Conservation (phyloP, 495 filamentous ascomycete species). For the Pyrenula aspistea region DNA sequence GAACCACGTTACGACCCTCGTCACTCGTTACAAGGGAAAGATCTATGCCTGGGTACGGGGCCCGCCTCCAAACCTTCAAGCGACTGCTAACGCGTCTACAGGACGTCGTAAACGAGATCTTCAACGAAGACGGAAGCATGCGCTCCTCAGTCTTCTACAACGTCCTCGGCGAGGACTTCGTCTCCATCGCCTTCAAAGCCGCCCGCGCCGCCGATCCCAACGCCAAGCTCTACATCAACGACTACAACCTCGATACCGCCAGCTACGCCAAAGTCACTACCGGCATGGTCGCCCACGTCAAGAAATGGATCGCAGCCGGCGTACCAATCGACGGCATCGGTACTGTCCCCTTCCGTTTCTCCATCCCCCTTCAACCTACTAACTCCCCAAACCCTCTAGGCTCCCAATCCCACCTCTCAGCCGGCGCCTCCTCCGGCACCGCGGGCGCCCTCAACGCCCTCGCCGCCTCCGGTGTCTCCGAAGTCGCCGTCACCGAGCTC, state of each 20-base stretch:
- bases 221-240: slow-evolving; percentile 58
- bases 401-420: slow-evolving; percentile 48
- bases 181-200: slow-evolving; percentile 44
- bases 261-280: slow-evolving; percentile 37
- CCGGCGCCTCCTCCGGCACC: slow-evolving; percentile 28
- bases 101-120: slow-evolving; percentile 63
- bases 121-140: slow-evolving; percentile 55
- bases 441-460: slow-evolving; percentile 44
- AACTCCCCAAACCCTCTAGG: slow-evolving; percentile 17
- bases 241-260: slow-evolving; percentile 30
- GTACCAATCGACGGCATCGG: slow-evolving; percentile 66
- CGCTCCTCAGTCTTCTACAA: slow-evolving; percentile 43
- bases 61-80: too few species aligned
- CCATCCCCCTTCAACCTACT: not conserved
- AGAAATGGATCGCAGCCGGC: slow-evolving; percentile 51
- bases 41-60: slow-evolving; percentile 33
- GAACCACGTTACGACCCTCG: slow-evolving; percentile 15
- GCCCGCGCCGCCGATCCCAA: slow-evolving; percentile 39
- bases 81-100: slow-evolving; percentile 11
- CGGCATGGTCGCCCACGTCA: slow-evolving; percentile 52
- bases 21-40: slow-evolving; percentile 27
- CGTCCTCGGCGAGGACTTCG: slow-evolving; percentile 43
- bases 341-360: slow-evolving; percentile 4
- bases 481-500: slow-evolving; percentile 54
- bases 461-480: slow-evolving; percentile 33